phyloP scores from a whole-genome alignment of 768 basidiomycete genomes.

The Lentinula lateritia region DNA sequence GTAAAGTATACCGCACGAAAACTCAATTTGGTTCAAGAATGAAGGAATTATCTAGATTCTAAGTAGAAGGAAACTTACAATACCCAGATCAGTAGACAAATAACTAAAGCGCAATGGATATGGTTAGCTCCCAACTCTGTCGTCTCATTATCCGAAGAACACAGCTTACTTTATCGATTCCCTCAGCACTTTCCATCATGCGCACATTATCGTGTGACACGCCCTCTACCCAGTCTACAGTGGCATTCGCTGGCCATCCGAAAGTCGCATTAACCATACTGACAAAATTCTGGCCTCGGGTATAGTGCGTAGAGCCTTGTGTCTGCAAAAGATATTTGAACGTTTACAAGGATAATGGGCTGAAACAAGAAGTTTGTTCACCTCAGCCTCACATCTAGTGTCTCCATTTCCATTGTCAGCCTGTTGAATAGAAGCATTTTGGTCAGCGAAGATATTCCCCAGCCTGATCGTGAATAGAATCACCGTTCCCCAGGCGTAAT shows the following conservation, averaged over 20 bases:
- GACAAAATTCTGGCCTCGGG: conserved; percentile 3
- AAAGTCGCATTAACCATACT: not conserved
- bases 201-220: conserved; percentile 6
- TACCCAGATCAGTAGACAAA: no score
- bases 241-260: conserved; percentile 4
- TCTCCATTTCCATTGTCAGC: conserved; percentile 5
- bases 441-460: not conserved
- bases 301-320: conserved; percentile 5
- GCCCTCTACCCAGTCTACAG: conserved; percentile 6
- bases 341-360: no score
- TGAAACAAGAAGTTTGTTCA: not conserved
- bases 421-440: not conserved
- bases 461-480: not conserved
- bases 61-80: no score
- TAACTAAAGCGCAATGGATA: no score
- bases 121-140: no score
- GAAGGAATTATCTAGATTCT: no score
- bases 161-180: conserved; percentile 5
- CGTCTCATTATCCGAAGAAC: not conserved
- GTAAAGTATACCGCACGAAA: no score
- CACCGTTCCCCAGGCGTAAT: conserved; percentile 8
- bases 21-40: no score
- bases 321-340: not conserved
- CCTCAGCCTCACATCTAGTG: conserved; percentile 7
- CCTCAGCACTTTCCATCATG: conserved; percentile 7